These are phyloP conservation scores for Blastomyces emzantsi DNA, from an alignment of 2,329 filamentous ascomycete species.

Conservation along the genomic window DNA sequence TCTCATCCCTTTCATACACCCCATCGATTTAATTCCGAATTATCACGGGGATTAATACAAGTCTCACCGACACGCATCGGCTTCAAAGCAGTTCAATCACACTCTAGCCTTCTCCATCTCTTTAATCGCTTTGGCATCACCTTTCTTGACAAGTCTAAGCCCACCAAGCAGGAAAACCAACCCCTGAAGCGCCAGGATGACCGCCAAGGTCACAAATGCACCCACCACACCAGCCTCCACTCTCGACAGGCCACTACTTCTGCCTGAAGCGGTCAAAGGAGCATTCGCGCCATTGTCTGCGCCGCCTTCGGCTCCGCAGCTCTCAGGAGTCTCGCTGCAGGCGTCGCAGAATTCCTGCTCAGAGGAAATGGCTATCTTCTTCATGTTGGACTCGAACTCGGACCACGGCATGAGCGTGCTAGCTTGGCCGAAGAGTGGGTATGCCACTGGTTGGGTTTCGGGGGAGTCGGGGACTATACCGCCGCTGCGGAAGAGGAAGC, in stretches of 20 bases:
- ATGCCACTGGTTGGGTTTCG: slow-evolving; percentile 39
- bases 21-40: neutral
- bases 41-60: neutral
- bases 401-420: slow-evolving; percentile 55
- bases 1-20: neutral
- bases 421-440: slow-evolving; percentile 52
- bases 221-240: slow-evolving; percentile 75
- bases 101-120: slow-evolving; percentile 7
- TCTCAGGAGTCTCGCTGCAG: slow-evolving; percentile 63
- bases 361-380: slow-evolving; percentile 56
- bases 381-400: slow-evolving; percentile 56
- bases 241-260: slow-evolving; percentile 47
- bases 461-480: slow-evolving; percentile 38
- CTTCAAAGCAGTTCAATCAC: neutral
- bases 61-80: neutral
- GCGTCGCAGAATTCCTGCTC: slow-evolving; percentile 61
- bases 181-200: slow-evolving; percentile 50
- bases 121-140: neutral
- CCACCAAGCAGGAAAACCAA: slow-evolving; percentile 48
- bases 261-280: slow-evolving; percentile 21
- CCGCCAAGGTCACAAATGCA: slow-evolving; percentile 57
- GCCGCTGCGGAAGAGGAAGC: slow-evolving; percentile 57
- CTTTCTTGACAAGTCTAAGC: slow-evolving; percentile 51
- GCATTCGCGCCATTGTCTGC: slow-evolving; percentile 23
- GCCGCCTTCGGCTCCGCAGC: slow-evolving; percentile 47